Percentiles rank a stretch among this genome's conserved stretches.
Evolutionary conservation across 2,329 filamentous ascomycete genomes (phyloP).

Genomic region (Annulohypoxylon truncatum): DNA sequence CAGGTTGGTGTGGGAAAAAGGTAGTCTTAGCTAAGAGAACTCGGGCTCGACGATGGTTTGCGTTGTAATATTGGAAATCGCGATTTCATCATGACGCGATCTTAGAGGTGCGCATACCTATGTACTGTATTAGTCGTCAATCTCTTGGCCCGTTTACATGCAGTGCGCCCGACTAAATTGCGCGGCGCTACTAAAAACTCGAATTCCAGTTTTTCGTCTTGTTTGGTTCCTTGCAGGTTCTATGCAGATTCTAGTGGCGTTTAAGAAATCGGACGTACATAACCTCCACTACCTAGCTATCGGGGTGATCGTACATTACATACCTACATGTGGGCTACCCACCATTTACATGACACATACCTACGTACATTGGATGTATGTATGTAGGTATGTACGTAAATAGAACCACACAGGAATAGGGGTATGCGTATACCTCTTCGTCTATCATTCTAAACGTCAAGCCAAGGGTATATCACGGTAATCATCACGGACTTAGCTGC

Average conservation of each 20-base stretch:
- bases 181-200: not conserved
- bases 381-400: not conserved
- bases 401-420: not conserved
- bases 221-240: conserved; percentile 13
- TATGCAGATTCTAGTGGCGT: conserved; percentile 2
- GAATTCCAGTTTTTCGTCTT: not conserved
- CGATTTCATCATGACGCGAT: not conserved
- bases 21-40: conserved; percentile 3
- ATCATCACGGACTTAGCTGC: not conserved
- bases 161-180: not conserved
- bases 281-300: not conserved
- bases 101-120: not conserved
- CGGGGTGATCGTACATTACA: not conserved
- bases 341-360: no score
- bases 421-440: not conserved
- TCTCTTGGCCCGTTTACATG: not conserved
- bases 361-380: not conserved
- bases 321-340: not conserved
- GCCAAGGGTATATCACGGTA: not conserved
- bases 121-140: not conserved
- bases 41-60: conserved; percentile 2
- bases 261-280: conserved; percentile 2
- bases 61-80: conserved; percentile 9
- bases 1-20: not conserved
- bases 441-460: not conserved